Base-by-base conservation (phyloP, 2,329 filamentous ascomycete species). In the Trichoderma afroharzianum region DNA sequence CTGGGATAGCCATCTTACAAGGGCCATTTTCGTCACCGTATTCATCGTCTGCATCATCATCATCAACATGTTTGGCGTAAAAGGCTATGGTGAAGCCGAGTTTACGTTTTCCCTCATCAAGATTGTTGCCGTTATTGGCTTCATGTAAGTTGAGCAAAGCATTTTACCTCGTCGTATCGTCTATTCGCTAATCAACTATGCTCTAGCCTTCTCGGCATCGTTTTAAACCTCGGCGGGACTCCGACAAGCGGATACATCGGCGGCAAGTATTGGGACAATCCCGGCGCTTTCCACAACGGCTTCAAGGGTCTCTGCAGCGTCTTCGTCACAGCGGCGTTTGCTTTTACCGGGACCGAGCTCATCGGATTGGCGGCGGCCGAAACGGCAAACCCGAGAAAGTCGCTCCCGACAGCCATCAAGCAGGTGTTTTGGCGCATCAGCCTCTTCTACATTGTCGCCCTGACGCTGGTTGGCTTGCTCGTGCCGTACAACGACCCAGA, bases 351-450 rank as follows among this genome's bases (percentile, higher is more conserved):
- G 8, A 93, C 91, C 1, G 92, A 94, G 78, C 85, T 93, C 14
- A 90, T 94, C 63, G 92, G 92, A 66, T 86, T 94, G 18, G 91
- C 92, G 5, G 92, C 92, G 2, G 92, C 92, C 39, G 92, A 95
- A 79, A 92, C 92, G 1, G 89, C 87, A 14, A 93, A 94, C 77
- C 92, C 92, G 2, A 87, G 91, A 72, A 93, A 95, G 79, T 92
- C 92, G 1, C 85, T 98, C 0, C 95, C 95, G 0, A 93, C 90
- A 0, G 95, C 95, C 12, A 90, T 96, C 76, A 97, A 97, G 83
- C 94, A 97, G 80, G 94, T 97, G 36, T 97, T 97, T 81, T 97
- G 94, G 94, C 92, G 95, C 77, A 97, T 97, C 79, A 90, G 90
- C 6, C 86, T 97, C 71, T 97, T 98, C 83, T 98, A 97, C 82